These are phyloP conservation scores for Oligophagozyma castellii DNA, from an alignment of 1,139 yeast species.

Conservation along the genomic window DNA sequence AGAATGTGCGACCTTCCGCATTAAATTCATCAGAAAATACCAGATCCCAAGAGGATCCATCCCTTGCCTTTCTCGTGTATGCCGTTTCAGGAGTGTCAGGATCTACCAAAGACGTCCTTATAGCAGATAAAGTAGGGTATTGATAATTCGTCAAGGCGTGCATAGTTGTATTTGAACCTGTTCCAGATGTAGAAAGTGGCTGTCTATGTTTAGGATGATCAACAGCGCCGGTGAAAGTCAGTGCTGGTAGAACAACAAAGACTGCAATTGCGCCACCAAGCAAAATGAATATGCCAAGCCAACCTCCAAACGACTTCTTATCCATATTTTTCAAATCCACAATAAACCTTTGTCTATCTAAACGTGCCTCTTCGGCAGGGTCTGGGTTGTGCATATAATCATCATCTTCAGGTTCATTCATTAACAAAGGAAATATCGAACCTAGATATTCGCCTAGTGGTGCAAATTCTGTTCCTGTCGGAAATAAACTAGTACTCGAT, in stretches of 20 bases:
- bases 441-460: slow-evolving; percentile 97
- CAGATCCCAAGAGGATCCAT: slow-evolving; percentile 54
- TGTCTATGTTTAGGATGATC: slow-evolving; percentile 16
- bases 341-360: slow-evolving; percentile 49
- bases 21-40: slow-evolving; percentile 79
- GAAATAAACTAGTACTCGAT: slow-evolving; percentile 23
- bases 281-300: slow-evolving; percentile 42
- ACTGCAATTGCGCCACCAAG: slow-evolving; percentile 47
- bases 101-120: slow-evolving; percentile 52
- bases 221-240: slow-evolving; percentile 58
- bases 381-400: slow-evolving; percentile 90
- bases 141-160: slow-evolving; percentile 37
- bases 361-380: slow-evolving; percentile 73
- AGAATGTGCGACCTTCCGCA: slow-evolving; percentile 71
- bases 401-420: slow-evolving; percentile 85
- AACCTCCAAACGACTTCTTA: slow-evolving; percentile 42
- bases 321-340: slow-evolving; percentile 51
- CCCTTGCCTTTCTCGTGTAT: slow-evolving; percentile 30
- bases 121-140: slow-evolving; percentile 48
- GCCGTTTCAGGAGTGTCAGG: slow-evolving; percentile 65
- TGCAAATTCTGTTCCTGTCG: slow-evolving; percentile 39
- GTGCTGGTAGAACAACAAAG: slow-evolving; percentile 58
- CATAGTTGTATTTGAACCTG: slow-evolving; percentile 17
- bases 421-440: slow-evolving; percentile 65
- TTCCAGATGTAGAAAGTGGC: slow-evolving; percentile 5